phyloP scores from a whole-genome alignment of 441 rosid genomes.

The Adansonia gregorii region DNA sequence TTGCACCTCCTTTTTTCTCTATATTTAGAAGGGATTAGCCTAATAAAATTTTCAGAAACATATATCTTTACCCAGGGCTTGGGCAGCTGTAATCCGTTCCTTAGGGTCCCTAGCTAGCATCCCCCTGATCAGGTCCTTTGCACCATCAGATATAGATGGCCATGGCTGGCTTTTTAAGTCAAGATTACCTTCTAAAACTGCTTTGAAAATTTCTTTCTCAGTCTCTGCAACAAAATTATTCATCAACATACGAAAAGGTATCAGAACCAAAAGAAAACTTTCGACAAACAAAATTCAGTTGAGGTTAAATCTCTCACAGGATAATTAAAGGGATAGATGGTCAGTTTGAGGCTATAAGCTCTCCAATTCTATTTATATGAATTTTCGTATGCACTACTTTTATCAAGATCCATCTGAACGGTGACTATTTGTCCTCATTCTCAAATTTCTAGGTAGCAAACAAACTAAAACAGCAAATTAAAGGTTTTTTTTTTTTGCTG shows the following conservation, averaged over 20 bases:
- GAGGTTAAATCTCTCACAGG: no score
- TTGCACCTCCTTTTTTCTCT: background rate
- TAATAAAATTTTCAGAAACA: conserved; percentile 7
- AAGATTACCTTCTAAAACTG: conserved; percentile 44
- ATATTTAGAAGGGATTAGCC: background rate
- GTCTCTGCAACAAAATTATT: conserved; percentile 44
- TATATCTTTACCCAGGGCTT: conserved; percentile 56
- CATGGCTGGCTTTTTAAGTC: conserved; percentile 58
- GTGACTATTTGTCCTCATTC: background rate
- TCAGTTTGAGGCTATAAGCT: background rate
- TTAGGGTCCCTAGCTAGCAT: conserved; percentile 59
- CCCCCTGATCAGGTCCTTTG: conserved; percentile 58
- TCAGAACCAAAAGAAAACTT: background rate
- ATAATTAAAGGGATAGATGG: background rate
- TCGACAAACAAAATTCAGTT: background rate
- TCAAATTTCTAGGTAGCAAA: background rate
- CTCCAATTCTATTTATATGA: background rate
- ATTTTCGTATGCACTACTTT: background rate
- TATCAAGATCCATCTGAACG: conserved; percentile 13
- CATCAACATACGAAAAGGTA: conserved; percentile 6
- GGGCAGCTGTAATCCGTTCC: conserved; percentile 53
- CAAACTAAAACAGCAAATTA: no score
- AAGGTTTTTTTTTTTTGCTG: no score
- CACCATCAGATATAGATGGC: conserved; percentile 55
- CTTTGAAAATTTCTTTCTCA: conserved; percentile 52